Conservation (phyloP, 345 rosid genomes). For the rapeseed (Brassica napus) region Da-Ae NC_063438.1:26830001-26830500, state of each 20-base stretch:
- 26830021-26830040: conserved; percentile 41
- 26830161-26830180: conserved; percentile 8
- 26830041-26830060: conserved; percentile 17
- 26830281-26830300: neutral
- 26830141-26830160: conserved; percentile 20
- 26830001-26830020: conserved; percentile 19
- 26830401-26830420: neutral
- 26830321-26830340: neutral
- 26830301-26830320: neutral
- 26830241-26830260: neutral
- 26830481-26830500: neutral
- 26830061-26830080: conserved; percentile 31
- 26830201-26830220: neutral
- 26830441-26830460: neutral
- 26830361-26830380: neutral
- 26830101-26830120: conserved; percentile 22
- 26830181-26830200: neutral
- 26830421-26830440: neutral
- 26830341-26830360: neutral
- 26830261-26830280: neutral
- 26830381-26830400: neutral
- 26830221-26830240: neutral
- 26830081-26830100: conserved; percentile 37
- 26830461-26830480: neutral
- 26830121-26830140: conserved; percentile 28